These are phyloP conservation scores for Cucumis cinereus DNA, from an alignment of 306 rosid species.

Conservation along the genomic window DNA sequence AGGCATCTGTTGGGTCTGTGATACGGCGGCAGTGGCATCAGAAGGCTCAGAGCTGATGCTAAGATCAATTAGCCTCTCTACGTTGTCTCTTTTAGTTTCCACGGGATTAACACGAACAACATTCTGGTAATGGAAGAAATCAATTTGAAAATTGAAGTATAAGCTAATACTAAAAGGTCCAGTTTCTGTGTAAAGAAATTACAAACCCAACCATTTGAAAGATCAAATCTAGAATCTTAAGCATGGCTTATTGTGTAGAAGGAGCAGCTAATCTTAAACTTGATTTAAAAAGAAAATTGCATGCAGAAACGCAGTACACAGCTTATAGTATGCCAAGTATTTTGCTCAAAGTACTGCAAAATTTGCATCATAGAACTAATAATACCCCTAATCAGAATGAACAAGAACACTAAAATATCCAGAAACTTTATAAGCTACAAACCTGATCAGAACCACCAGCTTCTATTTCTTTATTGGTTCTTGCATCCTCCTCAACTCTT, in stretches of 20 bases:
- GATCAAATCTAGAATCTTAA: not conserved
- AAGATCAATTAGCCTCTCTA: constrained; percentile 31
- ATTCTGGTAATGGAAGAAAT: constrained; percentile 12
- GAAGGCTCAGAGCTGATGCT: constrained; percentile 18
- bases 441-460: constrained; percentile 25
- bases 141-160: not conserved
- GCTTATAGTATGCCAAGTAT: not conserved
- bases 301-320: not conserved
- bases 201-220: not conserved
- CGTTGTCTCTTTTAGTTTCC: constrained; percentile 9
- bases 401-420: constrained; percentile 1
- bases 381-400: not conserved
- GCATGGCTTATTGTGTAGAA: not conserved
- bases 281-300: not conserved
- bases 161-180: not conserved
- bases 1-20: constrained; percentile 23
- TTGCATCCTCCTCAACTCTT: constrained; percentile 21
- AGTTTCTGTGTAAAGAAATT: not conserved
- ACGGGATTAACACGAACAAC: constrained; percentile 15
- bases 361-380: not conserved
- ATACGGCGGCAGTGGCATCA: constrained; percentile 8
- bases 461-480: constrained; percentile 12
- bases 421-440: constrained; percentile 1
- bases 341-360: not conserved
- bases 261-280: not conserved